Evolutionary conservation across 176 grass and related monocot species (phyloP), one percentile per base, ranked within the genome.

Genomic region (Guadua angustifolia): DNA sequence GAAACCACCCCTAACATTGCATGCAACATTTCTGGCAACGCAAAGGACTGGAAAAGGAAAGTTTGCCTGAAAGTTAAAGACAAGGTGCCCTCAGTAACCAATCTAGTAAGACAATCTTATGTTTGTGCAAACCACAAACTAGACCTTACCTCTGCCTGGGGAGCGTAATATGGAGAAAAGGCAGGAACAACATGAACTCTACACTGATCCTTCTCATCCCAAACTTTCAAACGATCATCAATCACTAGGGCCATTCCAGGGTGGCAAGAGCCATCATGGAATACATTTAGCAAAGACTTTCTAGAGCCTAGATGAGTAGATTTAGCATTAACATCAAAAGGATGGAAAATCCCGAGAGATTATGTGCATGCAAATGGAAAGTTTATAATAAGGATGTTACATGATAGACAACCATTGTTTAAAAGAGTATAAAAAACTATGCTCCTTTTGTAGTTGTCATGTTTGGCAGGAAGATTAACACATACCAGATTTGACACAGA

Each of bases 11-110:
- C 93, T 85, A 68, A 95, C 90, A 86, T 89, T 95, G 90, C 93
- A 95, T 26, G 93, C 93, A 81, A 92, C 93, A 88, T 95, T 95
- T 92, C 93, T 88, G 50, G 93, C 93, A 13, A 92, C 90, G 79
- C 87, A 89, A 25, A 95, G 83, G 76, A 90, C 88, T 25, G 93
- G 93, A 70, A 91, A 78, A 82, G 78, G 75, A 73, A 72, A 88
- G 57, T 90, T 95, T 62, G 78, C 87, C 92, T 94, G 82, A 32
- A 64, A 71, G 32, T 81, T 66, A 19, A 71, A 64, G 66, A 81
- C 19, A 77, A 72, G 14, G 50, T 80, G 8, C 32, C 78, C 38
- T 93, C 55, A 45, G 63, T 86, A 82, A 66, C 17, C n/a, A 71
- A 83, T 73, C 66, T 55, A 70, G 62, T 77, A 68, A 77, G 35